Base-by-base conservation (phyloP, 169 alveolate species). In the Cryptosporidium baileyi region DNA sequence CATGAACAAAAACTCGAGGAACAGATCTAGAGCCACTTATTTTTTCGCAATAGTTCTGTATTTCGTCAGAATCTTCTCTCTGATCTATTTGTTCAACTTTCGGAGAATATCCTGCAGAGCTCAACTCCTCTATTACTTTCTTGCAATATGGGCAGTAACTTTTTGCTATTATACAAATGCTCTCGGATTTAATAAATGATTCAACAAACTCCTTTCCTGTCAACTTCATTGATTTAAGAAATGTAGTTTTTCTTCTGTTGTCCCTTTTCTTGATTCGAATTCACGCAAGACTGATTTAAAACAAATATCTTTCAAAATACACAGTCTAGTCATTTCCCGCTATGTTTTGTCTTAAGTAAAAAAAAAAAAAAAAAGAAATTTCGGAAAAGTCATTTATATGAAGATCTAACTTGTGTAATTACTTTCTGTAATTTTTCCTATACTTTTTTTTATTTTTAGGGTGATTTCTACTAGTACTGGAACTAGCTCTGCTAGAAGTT, bases 21-120 rank as follows among this genome's bases (percentile, higher is more conserved):
- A 90, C 93, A n/a, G 92, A 62, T 26, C 93, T 62, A 15, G 80
- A 81, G 2, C 93, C 93, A 22, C 92, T 88, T 19, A 80, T 30
- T 17, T 82, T 34, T 47, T 40, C 15, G 45, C 90, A 40, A 61
- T 88, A 90, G 30, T 88, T 80, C 62, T 90, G 91, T 38, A 90
- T 89, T 28, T 61, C 92, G 5, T 63, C 80, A 43, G 67, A 49
- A 63, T 81, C 60, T 1, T 80, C 81, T 17, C 63, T 63, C 26
- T 52, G 40, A 43, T 90, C 93, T 4, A 90, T 88, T 7, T 88
- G 79, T 59, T 63, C 61, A 17, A 90, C 88, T 28, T 54, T 40
- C 43, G 60, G 67, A 5, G 65, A 19, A 32, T 74, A 74, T 17
- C 74, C 85, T 7, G 65, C 85, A 8, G 24, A 32, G 28, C 26